Conservation (phyloP, 1,139 yeast species). For the Protomyces lactucae-debilis region DNA sequence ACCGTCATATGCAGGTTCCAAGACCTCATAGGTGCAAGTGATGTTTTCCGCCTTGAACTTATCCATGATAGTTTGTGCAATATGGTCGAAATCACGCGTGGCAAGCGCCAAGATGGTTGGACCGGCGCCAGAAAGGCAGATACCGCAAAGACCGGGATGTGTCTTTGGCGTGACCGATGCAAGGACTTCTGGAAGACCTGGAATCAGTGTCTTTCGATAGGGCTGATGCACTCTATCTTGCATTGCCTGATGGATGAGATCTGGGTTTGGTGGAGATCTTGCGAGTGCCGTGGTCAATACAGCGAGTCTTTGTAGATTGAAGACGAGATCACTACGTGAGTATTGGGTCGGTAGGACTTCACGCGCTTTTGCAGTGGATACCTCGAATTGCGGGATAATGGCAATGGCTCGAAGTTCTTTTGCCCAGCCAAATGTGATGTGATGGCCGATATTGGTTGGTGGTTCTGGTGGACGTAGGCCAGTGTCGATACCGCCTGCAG, state of each 20-base stretch:
- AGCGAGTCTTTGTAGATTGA: slow-evolving; percentile 75
- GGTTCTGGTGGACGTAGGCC: slow-evolving; percentile 72
- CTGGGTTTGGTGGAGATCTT: slow-evolving; percentile 72
- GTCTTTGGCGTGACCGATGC: slow-evolving; percentile 74
- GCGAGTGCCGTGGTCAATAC: slow-evolving; percentile 79
- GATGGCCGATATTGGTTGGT: slow-evolving; percentile 83
- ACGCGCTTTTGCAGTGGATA: slow-evolving; percentile 85
- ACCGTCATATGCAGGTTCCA: slow-evolving; percentile 85
- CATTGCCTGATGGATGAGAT: slow-evolving; percentile 87
- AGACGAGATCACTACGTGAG: slow-evolving; percentile 76
- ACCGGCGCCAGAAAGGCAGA: slow-evolving; percentile 95
- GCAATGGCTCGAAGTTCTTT: slow-evolving; percentile 78
- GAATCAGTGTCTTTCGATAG: slow-evolving; percentile 68
- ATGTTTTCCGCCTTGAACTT: slow-evolving; percentile 66
- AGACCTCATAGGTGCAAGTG: slow-evolving; percentile 71
- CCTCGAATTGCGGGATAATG: slow-evolving; percentile 88
- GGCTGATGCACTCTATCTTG: slow-evolving; percentile 96
- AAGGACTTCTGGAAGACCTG: slow-evolving; percentile 80
- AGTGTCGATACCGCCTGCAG: slow-evolving; percentile 62
- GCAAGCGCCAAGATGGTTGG: slow-evolving; percentile 95
- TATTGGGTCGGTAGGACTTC: slow-evolving; percentile 79
- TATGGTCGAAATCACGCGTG: slow-evolving; percentile 76
- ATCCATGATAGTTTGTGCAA: slow-evolving; percentile 67
- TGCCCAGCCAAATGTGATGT: slow-evolving; percentile 80
- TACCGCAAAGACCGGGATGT: slow-evolving; percentile 82